Percentiles rank a stretch among this genome's conserved stretches.
Evolutionary conservation across 495 filamentous ascomycete genomes (phyloP).

Genomic region (Beverwykella pulmonaria): DNA sequence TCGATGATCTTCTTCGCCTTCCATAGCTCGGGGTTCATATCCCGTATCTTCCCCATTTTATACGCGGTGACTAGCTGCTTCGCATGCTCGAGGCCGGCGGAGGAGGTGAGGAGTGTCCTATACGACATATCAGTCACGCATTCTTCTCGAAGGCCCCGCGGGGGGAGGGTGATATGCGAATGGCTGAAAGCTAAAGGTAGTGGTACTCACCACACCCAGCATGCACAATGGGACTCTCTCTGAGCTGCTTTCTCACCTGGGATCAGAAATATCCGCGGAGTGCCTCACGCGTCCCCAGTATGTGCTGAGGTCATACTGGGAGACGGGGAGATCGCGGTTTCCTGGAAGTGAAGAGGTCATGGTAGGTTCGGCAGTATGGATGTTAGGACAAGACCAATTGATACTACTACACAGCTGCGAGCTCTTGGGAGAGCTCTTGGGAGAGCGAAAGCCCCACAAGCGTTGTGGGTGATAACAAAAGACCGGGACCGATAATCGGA

Average conservation of each 20-base stretch:
- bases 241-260: slow-evolving; percentile 69
- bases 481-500: neutral
- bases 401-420: neutral
- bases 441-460: neutral
- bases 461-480: neutral
- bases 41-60: slow-evolving; percentile 72
- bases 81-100: slow-evolving; percentile 75
- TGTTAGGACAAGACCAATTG: neutral
- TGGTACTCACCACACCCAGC: slow-evolving; percentile 43
- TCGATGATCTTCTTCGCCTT: slow-evolving; percentile 94
- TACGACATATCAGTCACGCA: slow-evolving; percentile 11
- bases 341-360: slow-evolving; percentile 95
- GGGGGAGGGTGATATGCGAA: neutral
- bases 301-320: slow-evolving; percentile 86
- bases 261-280: slow-evolving; percentile 86
- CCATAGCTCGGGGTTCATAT: slow-evolving; percentile 92
- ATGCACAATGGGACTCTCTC: slow-evolving; percentile 33
- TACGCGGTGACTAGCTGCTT: slow-evolving; percentile 76
- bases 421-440: neutral
- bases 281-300: slow-evolving; percentile 96
- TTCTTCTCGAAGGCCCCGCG: no score
- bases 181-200: slow-evolving; percentile 19
- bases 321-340: slow-evolving; percentile 78
- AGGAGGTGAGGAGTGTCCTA: slow-evolving; percentile 80
- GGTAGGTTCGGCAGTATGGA: neutral